phyloP scores from a whole-genome alignment of 2,329 filamentous ascomycete genomes.

The Alternaria angustiovoidea region DNA sequence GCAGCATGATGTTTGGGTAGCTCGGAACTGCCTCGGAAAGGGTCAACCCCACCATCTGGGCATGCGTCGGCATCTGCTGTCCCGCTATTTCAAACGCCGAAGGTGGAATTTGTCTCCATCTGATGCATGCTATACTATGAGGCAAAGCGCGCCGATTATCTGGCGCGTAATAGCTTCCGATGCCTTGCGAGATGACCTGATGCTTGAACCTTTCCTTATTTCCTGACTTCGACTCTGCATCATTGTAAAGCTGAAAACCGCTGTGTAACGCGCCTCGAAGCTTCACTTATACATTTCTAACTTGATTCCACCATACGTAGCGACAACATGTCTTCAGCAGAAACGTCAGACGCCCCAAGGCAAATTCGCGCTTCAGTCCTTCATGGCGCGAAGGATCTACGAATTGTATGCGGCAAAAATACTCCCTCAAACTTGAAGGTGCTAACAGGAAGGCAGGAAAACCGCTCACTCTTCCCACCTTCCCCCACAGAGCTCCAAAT shows the following conservation, averaged over 20 bases:
- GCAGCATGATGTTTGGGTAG: conserved; percentile 15
- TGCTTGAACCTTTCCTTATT: neutral
- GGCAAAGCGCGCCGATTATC: conserved; percentile 30
- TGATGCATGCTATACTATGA: conserved; percentile 28
- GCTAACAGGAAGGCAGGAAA: conserved; percentile 56
- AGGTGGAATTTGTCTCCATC: conserved; percentile 39
- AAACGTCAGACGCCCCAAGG: conserved; percentile 32
- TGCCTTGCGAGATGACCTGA: conserved; percentile 8
- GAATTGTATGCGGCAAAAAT: conserved; percentile 56
- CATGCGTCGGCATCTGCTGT: conserved; percentile 39
- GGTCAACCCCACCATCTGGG: conserved; percentile 25
- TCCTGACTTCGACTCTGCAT: neutral
- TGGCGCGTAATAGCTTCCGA: conserved; percentile 21
- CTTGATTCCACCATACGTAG: neutral
- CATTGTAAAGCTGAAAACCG: neutral
- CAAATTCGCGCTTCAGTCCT: conserved; percentile 63
- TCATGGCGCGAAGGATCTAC: conserved; percentile 67
- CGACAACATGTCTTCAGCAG: conserved; percentile 32
- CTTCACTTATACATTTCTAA: neutral
- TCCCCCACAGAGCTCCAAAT: conserved; percentile 67
- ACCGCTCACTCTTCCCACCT: conserved; percentile 58
- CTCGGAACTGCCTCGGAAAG: conserved; percentile 42
- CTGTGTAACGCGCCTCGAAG: neutral
- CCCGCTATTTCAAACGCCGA: conserved; percentile 43
- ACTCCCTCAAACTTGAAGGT: neutral